A percentile compares a stretch with the other conserved stretches of the same genome.
Conservation (phyloP, 208 protist genomes). For the Wallacemonas rigidus region DNA sequence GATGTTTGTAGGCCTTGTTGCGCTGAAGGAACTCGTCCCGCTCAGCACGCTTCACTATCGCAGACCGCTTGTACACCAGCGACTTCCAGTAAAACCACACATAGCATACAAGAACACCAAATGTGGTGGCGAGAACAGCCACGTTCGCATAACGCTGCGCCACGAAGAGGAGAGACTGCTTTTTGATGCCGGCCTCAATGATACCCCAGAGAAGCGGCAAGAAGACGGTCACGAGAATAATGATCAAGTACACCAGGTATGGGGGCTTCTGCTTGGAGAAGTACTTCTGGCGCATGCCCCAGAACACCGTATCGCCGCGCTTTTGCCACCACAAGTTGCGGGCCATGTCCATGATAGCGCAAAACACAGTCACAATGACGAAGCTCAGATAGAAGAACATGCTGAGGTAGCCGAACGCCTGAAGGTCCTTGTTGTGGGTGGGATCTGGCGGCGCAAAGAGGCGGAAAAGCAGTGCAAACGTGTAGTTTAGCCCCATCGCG, state of each 20-base stretch:
- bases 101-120: constrained; percentile 74
- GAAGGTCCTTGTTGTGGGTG: constrained; percentile 30
- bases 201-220: constrained; percentile 81
- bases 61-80: constrained; percentile 58
- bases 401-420: constrained; percentile 63
- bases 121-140: constrained; percentile 51
- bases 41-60: constrained; percentile 38
- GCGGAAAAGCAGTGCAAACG: constrained; percentile 73
- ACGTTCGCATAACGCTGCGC: constrained; percentile 73
- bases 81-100: constrained; percentile 80
- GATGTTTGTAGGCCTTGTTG: constrained; percentile 49
- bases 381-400: constrained; percentile 88
- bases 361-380: constrained; percentile 57
- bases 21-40: constrained; percentile 75
- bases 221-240: constrained; percentile 65
- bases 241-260: constrained; percentile 66
- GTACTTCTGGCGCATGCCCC: constrained; percentile 64
- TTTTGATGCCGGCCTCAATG: constrained; percentile 50
- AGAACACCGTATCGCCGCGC: constrained; percentile 65
- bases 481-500: constrained; percentile 62
- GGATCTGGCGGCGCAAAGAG: constrained; percentile 52
- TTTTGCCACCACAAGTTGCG: constrained; percentile 63
- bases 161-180: constrained; percentile 70
- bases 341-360: constrained; percentile 75
- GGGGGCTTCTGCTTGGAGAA: constrained; percentile 70